These are phyloP conservation scores for Closterium sp. DNA, from an alignment of 139 green algal species.

Conservation along the genomic window DNA sequence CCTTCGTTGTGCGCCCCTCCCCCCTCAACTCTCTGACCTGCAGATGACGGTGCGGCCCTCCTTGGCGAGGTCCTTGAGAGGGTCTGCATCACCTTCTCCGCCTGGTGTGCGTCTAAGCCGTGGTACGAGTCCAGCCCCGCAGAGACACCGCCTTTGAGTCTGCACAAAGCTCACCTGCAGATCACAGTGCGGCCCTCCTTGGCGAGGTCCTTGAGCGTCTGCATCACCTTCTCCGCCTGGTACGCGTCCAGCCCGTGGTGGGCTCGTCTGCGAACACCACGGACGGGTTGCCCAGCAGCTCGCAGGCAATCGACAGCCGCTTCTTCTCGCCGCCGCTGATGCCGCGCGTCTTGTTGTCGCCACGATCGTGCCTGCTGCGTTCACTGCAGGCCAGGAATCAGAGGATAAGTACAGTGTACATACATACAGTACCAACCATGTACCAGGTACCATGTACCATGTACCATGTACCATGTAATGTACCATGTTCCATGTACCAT, in stretches of 20 bases:
- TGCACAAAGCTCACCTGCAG: not conserved
- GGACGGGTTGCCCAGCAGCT: slow-evolving; percentile 41
- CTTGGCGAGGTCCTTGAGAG: slow-evolving; percentile 45
- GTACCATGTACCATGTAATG: too few species aligned
- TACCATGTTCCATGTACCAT: too few species aligned
- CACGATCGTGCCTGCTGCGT: slow-evolving; percentile 38
- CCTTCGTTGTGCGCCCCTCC: too few species aligned
- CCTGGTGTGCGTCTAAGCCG: too few species aligned
- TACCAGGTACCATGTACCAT: too few species aligned
- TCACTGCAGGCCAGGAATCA: slow-evolving; percentile 2
- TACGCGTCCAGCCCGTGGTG: slow-evolving; percentile 61
- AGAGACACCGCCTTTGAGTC: too few species aligned
- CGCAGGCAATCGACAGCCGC: slow-evolving; percentile 52
- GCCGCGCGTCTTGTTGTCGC: slow-evolving; percentile 38
- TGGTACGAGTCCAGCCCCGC: too few species aligned
- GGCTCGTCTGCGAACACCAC: slow-evolving; percentile 57
- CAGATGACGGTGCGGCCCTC: slow-evolving; percentile 47
- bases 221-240: slow-evolving; percentile 57
- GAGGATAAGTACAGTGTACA: too few species aligned
- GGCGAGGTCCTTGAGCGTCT: slow-evolving; percentile 44
- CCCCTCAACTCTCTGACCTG: not conserved
- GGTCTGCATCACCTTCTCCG: slow-evolving; percentile 53
- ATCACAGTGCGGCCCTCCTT: slow-evolving; percentile 49
- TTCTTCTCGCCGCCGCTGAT: slow-evolving; percentile 59
- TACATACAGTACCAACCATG: too few species aligned